These are phyloP conservation scores for Yarrowia sp. DNA, from an alignment of 805 yeast species.

Conservation along the genomic window DNA sequence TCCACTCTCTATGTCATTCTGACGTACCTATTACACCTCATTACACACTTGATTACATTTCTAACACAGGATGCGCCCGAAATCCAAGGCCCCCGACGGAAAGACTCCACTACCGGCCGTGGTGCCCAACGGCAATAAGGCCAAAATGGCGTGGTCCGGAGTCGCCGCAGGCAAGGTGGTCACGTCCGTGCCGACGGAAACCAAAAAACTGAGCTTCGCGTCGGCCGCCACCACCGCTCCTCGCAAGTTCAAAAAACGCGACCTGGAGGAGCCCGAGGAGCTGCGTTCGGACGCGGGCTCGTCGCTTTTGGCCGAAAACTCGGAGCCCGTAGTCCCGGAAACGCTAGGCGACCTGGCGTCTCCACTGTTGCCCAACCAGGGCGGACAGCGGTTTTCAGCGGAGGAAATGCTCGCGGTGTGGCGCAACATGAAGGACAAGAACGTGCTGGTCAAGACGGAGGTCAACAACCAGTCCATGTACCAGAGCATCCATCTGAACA, in stretches of 20 bases:
- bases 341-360: background rate
- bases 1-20: no score
- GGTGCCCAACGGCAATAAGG: conserved; percentile 21
- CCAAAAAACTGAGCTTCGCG: conserved; percentile 21
- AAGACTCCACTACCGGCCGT: conserved; percentile 17
- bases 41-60: no score
- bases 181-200: conserved; percentile 9
- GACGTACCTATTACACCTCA: no score
- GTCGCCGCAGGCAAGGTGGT: conserved; percentile 24
- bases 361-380: conserved; percentile 35
- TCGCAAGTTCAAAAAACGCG: conserved; percentile 21
- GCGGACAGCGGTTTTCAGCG: conserved; percentile 47
- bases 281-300: background rate
- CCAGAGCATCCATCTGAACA: conserved; percentile 24
- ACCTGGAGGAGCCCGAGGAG: conserved; percentile 4
- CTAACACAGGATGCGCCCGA: conserved; percentile 25
- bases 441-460: conserved; percentile 32
- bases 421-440: conserved; percentile 41
- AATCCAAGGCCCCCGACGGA: conserved; percentile 22
- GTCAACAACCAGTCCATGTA: conserved; percentile 14
- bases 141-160: conserved; percentile 26
- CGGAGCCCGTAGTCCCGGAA: conserved; percentile 4
- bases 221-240: conserved; percentile 8
- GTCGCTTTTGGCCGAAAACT: background rate
- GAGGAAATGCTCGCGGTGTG: conserved; percentile 55